Base-by-base conservation (phyloP, 1,139 yeast species). In the Hemisphaericaspora lyxosophila region DNA sequence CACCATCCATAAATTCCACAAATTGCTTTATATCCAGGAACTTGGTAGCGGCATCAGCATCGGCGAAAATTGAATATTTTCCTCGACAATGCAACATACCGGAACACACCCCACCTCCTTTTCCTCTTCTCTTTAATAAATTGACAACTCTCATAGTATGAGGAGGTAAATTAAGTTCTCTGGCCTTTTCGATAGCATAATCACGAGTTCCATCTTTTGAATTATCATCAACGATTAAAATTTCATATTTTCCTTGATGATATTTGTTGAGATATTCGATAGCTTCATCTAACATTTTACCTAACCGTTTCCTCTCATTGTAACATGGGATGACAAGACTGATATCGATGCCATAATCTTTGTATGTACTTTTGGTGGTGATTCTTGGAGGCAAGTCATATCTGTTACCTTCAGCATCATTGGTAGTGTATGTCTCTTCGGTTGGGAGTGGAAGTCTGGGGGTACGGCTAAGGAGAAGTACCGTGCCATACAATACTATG, bases 51-150 rank as follows among this genome's bases (percentile, higher is more conserved):
- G 97, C 97, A 59, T 92, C 98, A 0, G 98, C 98, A 62, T 92
- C 98, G 3, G 96, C 97, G 68, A 92, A 92, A 13, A 92, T 71
- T 8, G 81, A 80, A 53, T 76, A 82, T 44, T 71, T 60, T 8
- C 98, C 98, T 35, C 88, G 69, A 6, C 82, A 65, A 53, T 81
- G 82, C 53, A 84, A 75, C 62, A 92, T 68, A 4, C 98, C 98
- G 59, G 90, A 97, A 12, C 95, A 81, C 0, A 92, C 98, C 0
- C 98, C 98, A 7, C 98, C 98, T 15, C 98, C 98, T 63, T 92
- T 92, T 20, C 98, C 98, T 51, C 98, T 72, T 57, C 92, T 92
- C 46, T 78, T 61, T 29, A 64, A 75, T 44, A 92, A 70, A 48
- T 74, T 75, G 19, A 88, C 73, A 31, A 88, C 90, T 46, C 90